These are phyloP conservation scores for Clarkia xantiana DNA, from an alignment of 345 rosid species.

Conservation along the genomic window DNA sequence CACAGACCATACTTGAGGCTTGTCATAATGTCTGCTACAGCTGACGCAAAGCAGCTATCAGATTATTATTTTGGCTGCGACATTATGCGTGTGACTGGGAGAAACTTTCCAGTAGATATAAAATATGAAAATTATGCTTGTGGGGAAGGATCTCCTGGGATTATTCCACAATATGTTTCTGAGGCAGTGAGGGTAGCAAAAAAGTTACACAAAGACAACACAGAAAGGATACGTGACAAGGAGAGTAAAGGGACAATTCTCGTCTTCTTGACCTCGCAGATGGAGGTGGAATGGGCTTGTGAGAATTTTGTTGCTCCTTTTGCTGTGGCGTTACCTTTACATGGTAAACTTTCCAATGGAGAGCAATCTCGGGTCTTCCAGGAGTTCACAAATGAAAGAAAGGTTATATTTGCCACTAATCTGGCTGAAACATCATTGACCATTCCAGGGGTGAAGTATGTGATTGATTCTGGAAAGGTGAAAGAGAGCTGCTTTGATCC, in stretches of 20 bases:
- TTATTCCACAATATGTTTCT: conserved; percentile 41
- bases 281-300: conserved; percentile 91
- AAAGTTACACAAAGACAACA: conserved; percentile 34
- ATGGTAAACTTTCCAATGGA: conserved; percentile 67
- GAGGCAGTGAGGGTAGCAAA: conserved; percentile 46
- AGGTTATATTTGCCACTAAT: conserved; percentile 84
- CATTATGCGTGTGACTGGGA: conserved; percentile 44
- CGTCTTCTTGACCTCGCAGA: conserved; percentile 80
- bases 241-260: conserved; percentile 76
- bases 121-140: conserved; percentile 35
- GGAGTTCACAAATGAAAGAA: conserved; percentile 49
- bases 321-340: conserved; percentile 61
- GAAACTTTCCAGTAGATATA: conserved; percentile 72
- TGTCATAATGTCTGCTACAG: conserved; percentile 94
- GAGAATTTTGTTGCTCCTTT: conserved; percentile 42
- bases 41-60: conserved; percentile 68
- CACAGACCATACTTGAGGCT: conserved; percentile 51
- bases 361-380: conserved; percentile 59
- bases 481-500: conserved; percentile 74
- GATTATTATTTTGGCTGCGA: conserved; percentile 52
- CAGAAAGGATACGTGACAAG: background rate
- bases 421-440: conserved; percentile 95
- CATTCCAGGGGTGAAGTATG: conserved; percentile 85
- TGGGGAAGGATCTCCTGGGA: conserved; percentile 23
- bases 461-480: conserved; percentile 74